A percentile compares a stretch with the other conserved stretches of the same genome.
phyloP scores from a whole-genome alignment of 768 basidiomycete genomes.

The Mycena capillaripes region DNA sequence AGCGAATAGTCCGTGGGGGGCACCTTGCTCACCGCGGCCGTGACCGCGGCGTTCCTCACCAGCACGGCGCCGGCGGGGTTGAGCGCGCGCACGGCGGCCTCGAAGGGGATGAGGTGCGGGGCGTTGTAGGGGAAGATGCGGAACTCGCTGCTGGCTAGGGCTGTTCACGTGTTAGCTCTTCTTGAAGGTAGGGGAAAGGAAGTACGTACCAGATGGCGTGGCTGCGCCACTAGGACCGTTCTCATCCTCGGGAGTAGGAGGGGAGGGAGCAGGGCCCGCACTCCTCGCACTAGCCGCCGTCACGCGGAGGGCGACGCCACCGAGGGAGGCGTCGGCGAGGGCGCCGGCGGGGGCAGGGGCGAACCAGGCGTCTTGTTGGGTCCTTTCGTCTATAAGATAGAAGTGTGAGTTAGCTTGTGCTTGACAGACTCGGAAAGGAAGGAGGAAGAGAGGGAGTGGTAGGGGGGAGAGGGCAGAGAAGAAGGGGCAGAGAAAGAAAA shows the following conservation, averaged over 20 bases:
- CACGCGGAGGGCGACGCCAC: conserved; percentile 56
- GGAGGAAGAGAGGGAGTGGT: too few relatives aligned
- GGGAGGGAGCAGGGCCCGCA: not conserved
- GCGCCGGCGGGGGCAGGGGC: conserved; percentile 78
- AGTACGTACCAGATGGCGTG: not conserved
- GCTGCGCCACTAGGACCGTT: not conserved
- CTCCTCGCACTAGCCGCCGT: conserved; percentile 36
- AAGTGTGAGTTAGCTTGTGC: conserved; percentile 45
- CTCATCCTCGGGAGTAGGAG: not conserved
- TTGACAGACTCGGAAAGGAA: too few relatives aligned
- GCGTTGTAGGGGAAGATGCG: conserved; percentile 93
- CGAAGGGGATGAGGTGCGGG: conserved; percentile 79
- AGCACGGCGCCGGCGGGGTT: conserved; percentile 91
- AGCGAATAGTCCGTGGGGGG: conserved; percentile 67
- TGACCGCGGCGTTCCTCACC: conserved; percentile 79
- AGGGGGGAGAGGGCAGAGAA: too few relatives aligned
- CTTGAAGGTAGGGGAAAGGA: not conserved
- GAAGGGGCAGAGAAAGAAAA: conserved; percentile 23
- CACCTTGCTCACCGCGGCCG: conserved; percentile 80
- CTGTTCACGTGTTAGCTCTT: not conserved
- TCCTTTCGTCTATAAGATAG: conserved; percentile 72
- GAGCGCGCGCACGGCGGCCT: conserved; percentile 79
- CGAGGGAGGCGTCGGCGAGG: conserved; percentile 77
- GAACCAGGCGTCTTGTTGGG: conserved; percentile 83
- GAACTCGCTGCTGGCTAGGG: too few relatives aligned